phyloP scores from a whole-genome alignment of 768 basidiomycete genomes.

The Coprinopsis sp. region DNA sequence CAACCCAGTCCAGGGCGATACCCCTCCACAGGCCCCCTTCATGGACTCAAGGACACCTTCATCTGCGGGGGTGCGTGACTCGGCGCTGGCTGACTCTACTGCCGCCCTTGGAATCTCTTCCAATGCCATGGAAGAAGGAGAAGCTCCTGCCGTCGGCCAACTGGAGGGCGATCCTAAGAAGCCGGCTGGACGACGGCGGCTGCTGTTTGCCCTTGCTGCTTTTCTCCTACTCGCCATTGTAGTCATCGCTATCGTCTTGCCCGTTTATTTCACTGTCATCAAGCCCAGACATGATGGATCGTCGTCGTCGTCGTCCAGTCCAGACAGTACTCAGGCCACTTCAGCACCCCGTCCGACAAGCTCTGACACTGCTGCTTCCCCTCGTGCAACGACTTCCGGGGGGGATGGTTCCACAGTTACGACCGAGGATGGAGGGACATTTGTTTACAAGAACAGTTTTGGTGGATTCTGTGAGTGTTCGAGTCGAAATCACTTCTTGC shows the following conservation, averaged over 20 bases:
- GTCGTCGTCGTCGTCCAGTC: no score
- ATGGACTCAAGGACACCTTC: constrained; percentile 14
- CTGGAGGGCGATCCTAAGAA: neutral
- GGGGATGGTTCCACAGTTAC: constrained; percentile 66
- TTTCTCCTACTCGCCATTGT: constrained; percentile 34
- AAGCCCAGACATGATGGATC: constrained; percentile 33
- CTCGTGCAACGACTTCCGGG: constrained; percentile 40
- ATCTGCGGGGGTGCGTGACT: constrained; percentile 17
- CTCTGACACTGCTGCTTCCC: constrained; percentile 11
- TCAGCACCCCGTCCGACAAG: constrained; percentile 3
- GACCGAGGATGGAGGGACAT: constrained; percentile 61
- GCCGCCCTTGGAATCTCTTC: constrained; percentile 5
- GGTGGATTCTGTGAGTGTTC: constrained; percentile 63
- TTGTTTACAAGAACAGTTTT: constrained; percentile 74
- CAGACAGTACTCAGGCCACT: neutral
- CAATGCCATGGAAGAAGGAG: constrained; percentile 8
- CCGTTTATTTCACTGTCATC: constrained; percentile 54
- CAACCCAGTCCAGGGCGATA: no score
- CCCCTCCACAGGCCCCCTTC: constrained; percentile 16
- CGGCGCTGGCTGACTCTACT: constrained; percentile 17
- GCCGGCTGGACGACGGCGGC: constrained; percentile 11
- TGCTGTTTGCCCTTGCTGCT: constrained; percentile 18
- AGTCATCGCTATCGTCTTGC: constrained; percentile 47
- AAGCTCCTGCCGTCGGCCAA: neutral
- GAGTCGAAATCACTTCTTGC: constrained; percentile 1